Conservation (phyloP, 108 stramenopile species). For the Cyclostephanos tholiformis region DNA sequence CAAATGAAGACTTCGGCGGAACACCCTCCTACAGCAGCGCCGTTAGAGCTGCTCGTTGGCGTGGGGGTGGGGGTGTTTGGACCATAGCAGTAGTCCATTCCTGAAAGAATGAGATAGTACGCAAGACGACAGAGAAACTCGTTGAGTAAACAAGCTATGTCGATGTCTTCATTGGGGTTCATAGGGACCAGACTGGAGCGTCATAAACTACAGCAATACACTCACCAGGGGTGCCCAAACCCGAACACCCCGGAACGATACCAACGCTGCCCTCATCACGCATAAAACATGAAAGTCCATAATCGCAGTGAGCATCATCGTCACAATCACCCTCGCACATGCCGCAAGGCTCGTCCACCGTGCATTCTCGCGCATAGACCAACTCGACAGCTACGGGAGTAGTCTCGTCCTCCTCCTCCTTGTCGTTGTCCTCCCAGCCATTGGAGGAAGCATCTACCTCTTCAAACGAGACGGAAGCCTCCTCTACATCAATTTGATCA, state of each 20-base stretch:
- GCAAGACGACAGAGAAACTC: not conserved
- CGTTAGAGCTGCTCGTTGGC: slow-evolving; percentile 2
- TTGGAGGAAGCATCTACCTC: not conserved
- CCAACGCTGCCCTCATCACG: slow-evolving; percentile 29
- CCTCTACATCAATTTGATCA: not conserved
- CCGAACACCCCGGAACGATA: slow-evolving; percentile 34
- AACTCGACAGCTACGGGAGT: slow-evolving; percentile 8
- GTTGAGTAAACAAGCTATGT: slow-evolving; percentile 5
- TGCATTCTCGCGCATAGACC: slow-evolving; percentile 39
- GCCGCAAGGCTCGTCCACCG: slow-evolving; percentile 22
- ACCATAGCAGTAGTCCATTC: slow-evolving; percentile 50
- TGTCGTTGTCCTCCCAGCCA: slow-evolving; percentile 3
- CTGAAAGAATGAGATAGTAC: not conserved
- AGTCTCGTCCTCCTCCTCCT: not conserved
- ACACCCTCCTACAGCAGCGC: slow-evolving; percentile 19
- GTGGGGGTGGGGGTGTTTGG: slow-evolving; percentile 24
- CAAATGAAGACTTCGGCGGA: slow-evolving; percentile 37
- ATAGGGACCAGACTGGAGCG: slow-evolving; percentile 1
- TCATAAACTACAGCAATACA: not conserved
- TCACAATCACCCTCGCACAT: slow-evolving; percentile 49
- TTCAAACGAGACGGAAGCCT: not conserved
- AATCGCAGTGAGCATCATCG: slow-evolving; percentile 30
- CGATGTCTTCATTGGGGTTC: no score
- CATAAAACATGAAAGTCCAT: slow-evolving; percentile 31
- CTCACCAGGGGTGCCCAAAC: slow-evolving; percentile 33